Evolutionary conservation across 148 eudicot genomes (phyloP).

Genomic region (Rhododendron simsii): DNA sequence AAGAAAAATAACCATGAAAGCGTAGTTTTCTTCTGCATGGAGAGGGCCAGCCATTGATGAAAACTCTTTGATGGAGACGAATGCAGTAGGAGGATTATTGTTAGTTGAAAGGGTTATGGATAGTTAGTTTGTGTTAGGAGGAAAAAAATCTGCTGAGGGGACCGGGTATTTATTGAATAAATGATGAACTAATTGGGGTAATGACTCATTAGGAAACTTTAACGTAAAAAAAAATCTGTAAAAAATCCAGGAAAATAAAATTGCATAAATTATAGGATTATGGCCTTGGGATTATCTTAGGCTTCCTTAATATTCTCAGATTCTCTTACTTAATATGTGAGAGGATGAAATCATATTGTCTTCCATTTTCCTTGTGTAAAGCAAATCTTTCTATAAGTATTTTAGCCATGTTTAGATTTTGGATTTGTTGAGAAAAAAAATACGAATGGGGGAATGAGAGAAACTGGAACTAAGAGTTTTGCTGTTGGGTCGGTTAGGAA

Average conservation of each 20-base stretch:
- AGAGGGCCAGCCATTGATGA: neutral
- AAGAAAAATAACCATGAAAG: neutral
- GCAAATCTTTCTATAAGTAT: neutral
- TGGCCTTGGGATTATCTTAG: neutral
- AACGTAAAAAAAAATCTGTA: neutral
- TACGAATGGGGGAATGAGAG: neutral
- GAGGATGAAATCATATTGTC: neutral
- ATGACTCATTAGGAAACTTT: neutral
- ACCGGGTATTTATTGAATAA: neutral
- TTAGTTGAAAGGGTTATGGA: neutral
- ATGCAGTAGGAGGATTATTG: neutral
- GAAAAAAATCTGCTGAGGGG: neutral
- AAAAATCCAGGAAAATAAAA: neutral
- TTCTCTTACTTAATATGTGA: neutral
- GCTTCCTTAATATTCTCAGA: neutral
- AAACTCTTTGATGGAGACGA: neutral
- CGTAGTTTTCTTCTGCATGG: neutral
- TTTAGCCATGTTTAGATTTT: neutral
- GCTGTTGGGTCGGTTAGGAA: neutral
- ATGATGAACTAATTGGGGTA: neutral
- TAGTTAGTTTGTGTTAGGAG: neutral
- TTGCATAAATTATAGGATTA: neutral
- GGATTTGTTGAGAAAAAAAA: neutral
- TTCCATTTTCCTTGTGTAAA: neutral
- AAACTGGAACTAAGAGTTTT: neutral